Conservation (phyloP, 331 rosid species). For the Rhamnella rubrinervis region DNA sequence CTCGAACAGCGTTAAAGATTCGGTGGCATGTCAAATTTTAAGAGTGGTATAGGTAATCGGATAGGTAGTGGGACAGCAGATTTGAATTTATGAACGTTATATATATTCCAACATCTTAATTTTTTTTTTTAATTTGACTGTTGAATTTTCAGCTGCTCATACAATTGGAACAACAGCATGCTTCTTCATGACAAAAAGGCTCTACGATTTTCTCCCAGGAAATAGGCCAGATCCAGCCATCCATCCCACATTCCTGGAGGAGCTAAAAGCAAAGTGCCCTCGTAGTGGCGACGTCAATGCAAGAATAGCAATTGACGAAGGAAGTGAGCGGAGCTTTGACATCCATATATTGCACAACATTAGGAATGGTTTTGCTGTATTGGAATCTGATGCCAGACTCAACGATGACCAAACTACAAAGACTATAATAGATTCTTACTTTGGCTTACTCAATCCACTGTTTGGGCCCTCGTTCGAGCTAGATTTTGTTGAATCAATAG, state of each 20-base stretch:
- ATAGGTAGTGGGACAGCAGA: too few species aligned
- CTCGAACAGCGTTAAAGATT: too few species aligned
- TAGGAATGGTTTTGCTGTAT: conserved; percentile 59
- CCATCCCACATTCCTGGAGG: conserved; percentile 40
- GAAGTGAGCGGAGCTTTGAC: conserved; percentile 54
- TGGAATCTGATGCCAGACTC: conserved; percentile 80
- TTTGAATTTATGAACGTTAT: too few species aligned
- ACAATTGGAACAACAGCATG: conserved; percentile 94
- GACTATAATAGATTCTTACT: conserved; percentile 52
- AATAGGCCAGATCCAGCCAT: conserved; percentile 75
- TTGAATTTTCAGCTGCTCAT: conserved; percentile 65
- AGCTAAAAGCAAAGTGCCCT: conserved; percentile 54
- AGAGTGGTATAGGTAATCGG: too few species aligned
- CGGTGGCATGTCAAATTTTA: too few species aligned
- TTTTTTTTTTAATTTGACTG: background rate
- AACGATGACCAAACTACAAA: conserved; percentile 56
- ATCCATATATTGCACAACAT: conserved; percentile 58
- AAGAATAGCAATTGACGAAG: conserved; percentile 53
- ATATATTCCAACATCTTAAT: too few species aligned
- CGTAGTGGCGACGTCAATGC: conserved; percentile 45
- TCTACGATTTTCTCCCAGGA: conserved; percentile 60
- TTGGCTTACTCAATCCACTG: conserved; percentile 30
- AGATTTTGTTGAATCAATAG: conserved; percentile 59
- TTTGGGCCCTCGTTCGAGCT: conserved; percentile 56
- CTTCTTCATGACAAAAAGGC: conserved; percentile 73